A percentile compares a stretch with the other conserved stretches of the same genome.
Evolutionary conservation across 2,329 filamentous ascomycete species (phyloP).

Genomic region (Diaporthe batatas): DNA sequence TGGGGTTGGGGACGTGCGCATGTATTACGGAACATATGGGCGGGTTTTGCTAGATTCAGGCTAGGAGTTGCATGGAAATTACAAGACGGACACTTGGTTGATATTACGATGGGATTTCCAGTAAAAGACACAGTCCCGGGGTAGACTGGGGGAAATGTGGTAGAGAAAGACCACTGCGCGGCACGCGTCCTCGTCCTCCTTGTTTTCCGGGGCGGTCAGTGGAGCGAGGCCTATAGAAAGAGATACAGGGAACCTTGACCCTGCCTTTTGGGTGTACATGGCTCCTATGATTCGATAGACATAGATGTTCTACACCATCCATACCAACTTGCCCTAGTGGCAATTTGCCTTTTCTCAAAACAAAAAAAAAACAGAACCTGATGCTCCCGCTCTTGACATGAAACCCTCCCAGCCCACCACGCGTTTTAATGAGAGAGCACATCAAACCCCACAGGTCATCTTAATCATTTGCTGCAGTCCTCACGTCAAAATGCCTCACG

Average conservation of each 20-base stretch:
- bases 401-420: slow-evolving; percentile 3
- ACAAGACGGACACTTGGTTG: slow-evolving; percentile 37
- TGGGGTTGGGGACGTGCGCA: slow-evolving; percentile 8
- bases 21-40: slow-evolving; percentile 39
- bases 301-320: slow-evolving; percentile 38
- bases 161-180: slow-evolving; percentile 20
- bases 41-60: slow-evolving; percentile 41
- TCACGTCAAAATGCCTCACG: slow-evolving; percentile 24
- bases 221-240: slow-evolving; percentile 23
- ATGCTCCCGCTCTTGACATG: background rate
- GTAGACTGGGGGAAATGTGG: slow-evolving; percentile 26
- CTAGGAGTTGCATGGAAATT: slow-evolving; percentile 42
- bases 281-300: slow-evolving; percentile 38
- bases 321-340: slow-evolving; percentile 36
- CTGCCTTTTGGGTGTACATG: slow-evolving; percentile 31
- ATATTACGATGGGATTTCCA: slow-evolving; percentile 35
- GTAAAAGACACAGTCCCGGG: slow-evolving; percentile 24
- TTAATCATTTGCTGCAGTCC: slow-evolving; percentile 6
- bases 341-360: slow-evolving; percentile 8
- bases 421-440: slow-evolving; percentile 5
- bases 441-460: slow-evolving; percentile 19
- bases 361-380: background rate
- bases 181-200: slow-evolving; percentile 5
- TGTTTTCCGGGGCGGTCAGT: slow-evolving; percentile 14
- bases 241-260: slow-evolving; percentile 32